Percentiles rank a stretch among this genome's conserved stretches.
Conservation (phyloP, 306 rosid species). For the Biancaea sappan region DNA sequence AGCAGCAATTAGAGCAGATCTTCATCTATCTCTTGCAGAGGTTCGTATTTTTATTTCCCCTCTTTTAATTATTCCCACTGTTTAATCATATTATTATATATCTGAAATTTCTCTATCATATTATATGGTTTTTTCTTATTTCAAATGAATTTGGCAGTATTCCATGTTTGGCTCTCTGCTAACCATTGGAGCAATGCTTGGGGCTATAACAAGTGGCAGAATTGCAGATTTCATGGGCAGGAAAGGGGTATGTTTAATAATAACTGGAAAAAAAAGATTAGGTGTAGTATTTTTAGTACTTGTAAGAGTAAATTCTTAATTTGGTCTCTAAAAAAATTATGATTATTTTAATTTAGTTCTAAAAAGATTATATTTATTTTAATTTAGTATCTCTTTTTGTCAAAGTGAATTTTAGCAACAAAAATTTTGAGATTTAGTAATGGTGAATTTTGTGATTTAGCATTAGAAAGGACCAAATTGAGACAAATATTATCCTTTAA, state of each 20-base stretch:
- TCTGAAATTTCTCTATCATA: not conserved
- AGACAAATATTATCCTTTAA: too few relatives aligned
- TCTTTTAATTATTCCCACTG: constrained; percentile 5
- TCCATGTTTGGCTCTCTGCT: constrained; percentile 83
- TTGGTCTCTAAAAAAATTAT: too few relatives aligned
- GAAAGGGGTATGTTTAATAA: constrained; percentile 59
- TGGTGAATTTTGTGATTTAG: too few relatives aligned
- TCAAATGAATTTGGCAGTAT: constrained; percentile 51
- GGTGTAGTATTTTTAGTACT: not conserved
- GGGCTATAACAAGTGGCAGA: constrained; percentile 71
- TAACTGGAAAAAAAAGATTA: not conserved
- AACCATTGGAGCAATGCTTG: constrained; percentile 89
- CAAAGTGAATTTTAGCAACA: too few relatives aligned
- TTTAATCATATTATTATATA: not conserved
- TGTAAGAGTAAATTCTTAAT: too few relatives aligned
- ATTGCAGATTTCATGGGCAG: constrained; percentile 72
- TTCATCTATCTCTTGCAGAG: constrained; percentile 53
- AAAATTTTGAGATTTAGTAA: too few relatives aligned
- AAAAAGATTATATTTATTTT: too few relatives aligned
- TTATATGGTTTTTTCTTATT: too few relatives aligned
- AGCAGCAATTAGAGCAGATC: constrained; percentile 48
- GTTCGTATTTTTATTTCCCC: constrained; percentile 24
- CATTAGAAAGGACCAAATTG: too few relatives aligned
- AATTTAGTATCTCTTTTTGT: too few relatives aligned
- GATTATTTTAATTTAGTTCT: too few relatives aligned